Evolutionary conservation across 768 basidiomycete genomes (phyloP).

Genomic region (Lactarius indigo): DNA sequence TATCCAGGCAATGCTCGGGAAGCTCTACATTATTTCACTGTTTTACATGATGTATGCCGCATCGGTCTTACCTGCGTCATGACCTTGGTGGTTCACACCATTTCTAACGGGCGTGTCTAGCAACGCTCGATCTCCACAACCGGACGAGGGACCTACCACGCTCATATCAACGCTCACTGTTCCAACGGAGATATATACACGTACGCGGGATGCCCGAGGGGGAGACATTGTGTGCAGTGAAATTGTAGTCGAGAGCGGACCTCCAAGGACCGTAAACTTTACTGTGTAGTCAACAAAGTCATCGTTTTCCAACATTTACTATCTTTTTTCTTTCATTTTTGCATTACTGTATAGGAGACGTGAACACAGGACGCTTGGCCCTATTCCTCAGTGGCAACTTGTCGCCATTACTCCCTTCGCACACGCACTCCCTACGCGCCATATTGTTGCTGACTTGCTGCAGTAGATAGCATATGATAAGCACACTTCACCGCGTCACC

Average conservation of each 20-base stretch:
- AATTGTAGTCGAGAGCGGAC: too few species aligned
- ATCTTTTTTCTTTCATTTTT: neutral
- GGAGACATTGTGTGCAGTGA: neutral
- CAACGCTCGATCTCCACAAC: neutral
- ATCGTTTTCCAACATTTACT: neutral
- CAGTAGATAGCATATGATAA: too few species aligned
- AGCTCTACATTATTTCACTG: neutral
- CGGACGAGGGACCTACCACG: neutral
- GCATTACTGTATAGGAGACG: neutral
- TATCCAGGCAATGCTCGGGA: neutral
- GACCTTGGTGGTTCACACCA: neutral
- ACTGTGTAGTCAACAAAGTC: neutral
- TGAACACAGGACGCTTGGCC: neutral
- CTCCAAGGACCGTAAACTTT: neutral
- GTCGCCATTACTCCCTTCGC: too few species aligned
- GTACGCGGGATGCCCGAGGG: neutral
- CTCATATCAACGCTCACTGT: slow-evolving; percentile 6
- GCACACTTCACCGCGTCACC: too few species aligned
- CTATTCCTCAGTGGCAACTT: too few species aligned
- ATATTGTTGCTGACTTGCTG: too few species aligned
- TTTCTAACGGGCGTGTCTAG: neutral
- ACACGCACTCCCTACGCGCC: too few species aligned
- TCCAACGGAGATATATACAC: neutral
- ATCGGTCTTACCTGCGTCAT: neutral
- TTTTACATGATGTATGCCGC: neutral